Conservation (phyloP, 768 basidiomycete genomes). For the Pholiota conissans region DNA sequence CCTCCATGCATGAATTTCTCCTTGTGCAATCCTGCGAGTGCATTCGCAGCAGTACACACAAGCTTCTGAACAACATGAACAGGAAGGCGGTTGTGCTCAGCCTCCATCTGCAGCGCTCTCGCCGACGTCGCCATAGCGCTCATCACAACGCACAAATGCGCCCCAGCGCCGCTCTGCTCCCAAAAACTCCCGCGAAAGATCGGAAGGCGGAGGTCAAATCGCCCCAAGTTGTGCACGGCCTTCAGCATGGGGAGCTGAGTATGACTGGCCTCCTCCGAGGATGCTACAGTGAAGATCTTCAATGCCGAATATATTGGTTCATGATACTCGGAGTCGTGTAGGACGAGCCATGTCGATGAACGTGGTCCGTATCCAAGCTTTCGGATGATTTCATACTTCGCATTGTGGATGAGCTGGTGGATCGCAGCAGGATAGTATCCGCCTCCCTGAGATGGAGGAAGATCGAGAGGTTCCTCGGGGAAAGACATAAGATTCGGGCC, state of each 20-base stretch:
- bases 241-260: background rate
- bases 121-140: background rate
- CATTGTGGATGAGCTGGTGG: conserved; percentile 13
- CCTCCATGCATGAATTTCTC: background rate
- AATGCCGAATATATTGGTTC: conserved; percentile 10
- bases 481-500: too few relatives aligned
- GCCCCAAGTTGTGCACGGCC: background rate
- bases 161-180: background rate
- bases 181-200: background rate
- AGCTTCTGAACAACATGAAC: background rate
- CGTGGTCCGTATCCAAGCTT: conserved; percentile 20
- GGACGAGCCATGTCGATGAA: conserved; percentile 15
- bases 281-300: conserved; percentile 11
- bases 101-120: background rate
- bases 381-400: conserved; percentile 14
- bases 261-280: background rate
- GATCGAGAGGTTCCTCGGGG: too few relatives aligned
- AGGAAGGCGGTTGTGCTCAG: background rate
- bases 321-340: background rate
- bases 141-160: background rate
- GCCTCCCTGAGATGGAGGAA: too few relatives aligned
- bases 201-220: background rate
- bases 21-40: background rate
- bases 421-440: background rate
- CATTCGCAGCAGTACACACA: background rate